phyloP scores from a whole-genome alignment of 306 rosid genomes.

The Vigna reflexopilosa region DNA sequence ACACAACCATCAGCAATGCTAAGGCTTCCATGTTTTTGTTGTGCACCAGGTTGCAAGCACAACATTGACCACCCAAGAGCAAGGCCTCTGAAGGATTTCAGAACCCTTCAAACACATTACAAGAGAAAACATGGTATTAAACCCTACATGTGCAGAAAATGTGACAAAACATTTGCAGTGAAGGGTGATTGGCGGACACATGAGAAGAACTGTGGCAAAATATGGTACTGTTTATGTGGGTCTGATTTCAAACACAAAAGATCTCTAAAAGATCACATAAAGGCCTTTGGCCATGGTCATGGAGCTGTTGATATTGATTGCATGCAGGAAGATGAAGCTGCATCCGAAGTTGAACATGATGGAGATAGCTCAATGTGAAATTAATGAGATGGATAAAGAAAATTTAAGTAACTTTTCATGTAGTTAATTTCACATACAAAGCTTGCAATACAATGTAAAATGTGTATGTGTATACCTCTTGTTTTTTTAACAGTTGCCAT shows the following conservation, averaged over 20 bases:
- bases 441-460: conserved; percentile 8
- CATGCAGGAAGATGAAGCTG: conserved; percentile 30
- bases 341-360: conserved; percentile 37
- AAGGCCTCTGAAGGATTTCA: conserved; percentile 67
- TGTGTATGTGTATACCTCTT: background rate
- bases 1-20: conserved; percentile 33
- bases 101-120: conserved; percentile 76
- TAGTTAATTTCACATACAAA: background rate
- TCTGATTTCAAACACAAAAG: conserved; percentile 80
- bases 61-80: conserved; percentile 71
- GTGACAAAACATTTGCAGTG: conserved; percentile 67
- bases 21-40: conserved; percentile 34
- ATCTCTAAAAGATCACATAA: conserved; percentile 70
- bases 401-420: background rate
- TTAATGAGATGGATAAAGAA: background rate
- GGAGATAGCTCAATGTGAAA: conserved; percentile 25
- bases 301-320: conserved; percentile 21
- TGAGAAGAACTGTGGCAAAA: conserved; percentile 74
- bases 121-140: conserved; percentile 74
- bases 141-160: conserved; percentile 65
- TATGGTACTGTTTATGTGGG: conserved; percentile 73
- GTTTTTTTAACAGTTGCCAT: background rate
- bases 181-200: conserved; percentile 82
- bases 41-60: conserved; percentile 64
- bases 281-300: conserved; percentile 56